A percentile compares a stretch with the other conserved stretches of the same genome.
phyloP scores from a whole-genome alignment of 2,329 filamentous ascomycete genomes.

The Alternaria infectoria region DNA sequence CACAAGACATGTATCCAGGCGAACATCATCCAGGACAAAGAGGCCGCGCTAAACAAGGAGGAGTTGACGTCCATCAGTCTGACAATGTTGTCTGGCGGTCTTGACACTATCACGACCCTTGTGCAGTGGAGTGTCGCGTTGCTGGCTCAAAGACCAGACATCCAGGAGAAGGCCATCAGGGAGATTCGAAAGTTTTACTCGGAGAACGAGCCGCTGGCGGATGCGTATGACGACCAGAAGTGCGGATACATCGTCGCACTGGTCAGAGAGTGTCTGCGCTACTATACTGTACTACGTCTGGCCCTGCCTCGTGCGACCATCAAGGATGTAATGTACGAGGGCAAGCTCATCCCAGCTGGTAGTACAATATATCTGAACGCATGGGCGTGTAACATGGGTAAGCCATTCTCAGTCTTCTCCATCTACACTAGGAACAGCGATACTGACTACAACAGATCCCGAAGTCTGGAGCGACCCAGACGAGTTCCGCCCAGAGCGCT shows the following conservation, averaged over 20 bases:
- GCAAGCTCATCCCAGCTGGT: constrained; percentile 64
- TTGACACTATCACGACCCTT: constrained; percentile 71
- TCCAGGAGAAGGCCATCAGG: constrained; percentile 65
- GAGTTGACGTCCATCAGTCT: constrained; percentile 70
- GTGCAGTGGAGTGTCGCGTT: constrained; percentile 70
- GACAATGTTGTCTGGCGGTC: constrained; percentile 71
- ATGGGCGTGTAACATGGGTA: constrained; percentile 73
- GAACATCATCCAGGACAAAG: constrained; percentile 69
- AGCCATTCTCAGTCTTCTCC: constrained; percentile 48
- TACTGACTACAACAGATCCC: constrained; percentile 48
- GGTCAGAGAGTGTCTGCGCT: constrained; percentile 66
- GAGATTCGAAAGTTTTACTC: constrained; percentile 64
- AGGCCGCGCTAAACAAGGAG: constrained; percentile 66
- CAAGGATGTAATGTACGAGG: constrained; percentile 65
- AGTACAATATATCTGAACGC: constrained; percentile 71
- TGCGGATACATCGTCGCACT: constrained; percentile 69
- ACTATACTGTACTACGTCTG: constrained; percentile 68
- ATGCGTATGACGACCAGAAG: constrained; percentile 67
- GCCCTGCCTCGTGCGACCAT: constrained; percentile 67
- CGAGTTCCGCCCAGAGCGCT: constrained; percentile 66
- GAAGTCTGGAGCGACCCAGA: constrained; percentile 65
- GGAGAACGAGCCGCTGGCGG: constrained; percentile 62
- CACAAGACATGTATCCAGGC: constrained; percentile 71
- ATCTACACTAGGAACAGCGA: background rate
- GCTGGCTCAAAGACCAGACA: constrained; percentile 64